Conservation (phyloP, 495 filamentous ascomycete genomes). For the Clavariopsis aquatica region DNA sequence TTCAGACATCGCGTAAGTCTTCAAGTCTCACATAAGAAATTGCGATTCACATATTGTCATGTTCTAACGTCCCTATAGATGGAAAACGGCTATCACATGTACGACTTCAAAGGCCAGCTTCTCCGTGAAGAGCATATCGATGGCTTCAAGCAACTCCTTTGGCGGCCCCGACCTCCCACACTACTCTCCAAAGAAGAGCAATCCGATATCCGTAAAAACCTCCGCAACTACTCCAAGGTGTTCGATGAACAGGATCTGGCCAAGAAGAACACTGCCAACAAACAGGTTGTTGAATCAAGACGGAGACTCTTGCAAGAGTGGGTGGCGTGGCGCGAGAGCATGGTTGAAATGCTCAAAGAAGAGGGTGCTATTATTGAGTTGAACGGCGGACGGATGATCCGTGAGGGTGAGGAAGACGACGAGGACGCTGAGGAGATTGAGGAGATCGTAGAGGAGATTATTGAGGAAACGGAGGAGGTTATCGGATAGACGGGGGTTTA, state of each 20-base stretch:
- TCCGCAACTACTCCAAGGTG: conserved; percentile 88
- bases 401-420: conserved; percentile 64
- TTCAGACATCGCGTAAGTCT: conserved; percentile 90
- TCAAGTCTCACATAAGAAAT: background rate
- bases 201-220: conserved; percentile 96
- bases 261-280: conserved; percentile 86
- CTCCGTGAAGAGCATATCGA: conserved; percentile 92
- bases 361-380: conserved; percentile 60
- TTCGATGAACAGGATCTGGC: conserved; percentile 96
- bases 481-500: conserved; percentile 35
- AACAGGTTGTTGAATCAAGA: conserved; percentile 86
- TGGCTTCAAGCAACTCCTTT: conserved; percentile 94
- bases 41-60: background rate
- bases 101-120: conserved; percentile 89
- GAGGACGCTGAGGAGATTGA: conserved; percentile 77
- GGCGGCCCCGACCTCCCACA: conserved; percentile 87
- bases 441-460: conserved; percentile 76
- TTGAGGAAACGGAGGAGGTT: conserved; percentile 79
- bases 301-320: conserved; percentile 85
- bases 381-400: conserved; percentile 50
- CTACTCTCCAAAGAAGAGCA: conserved; percentile 92
- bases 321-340: conserved; percentile 76
- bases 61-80: conserved; percentile 58
- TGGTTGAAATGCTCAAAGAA: conserved; percentile 67
- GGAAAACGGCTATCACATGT: conserved; percentile 98